Evolutionary conservation across 139 green algal genomes (phyloP).

Genomic region (Spirogloea muscicola): DNA sequence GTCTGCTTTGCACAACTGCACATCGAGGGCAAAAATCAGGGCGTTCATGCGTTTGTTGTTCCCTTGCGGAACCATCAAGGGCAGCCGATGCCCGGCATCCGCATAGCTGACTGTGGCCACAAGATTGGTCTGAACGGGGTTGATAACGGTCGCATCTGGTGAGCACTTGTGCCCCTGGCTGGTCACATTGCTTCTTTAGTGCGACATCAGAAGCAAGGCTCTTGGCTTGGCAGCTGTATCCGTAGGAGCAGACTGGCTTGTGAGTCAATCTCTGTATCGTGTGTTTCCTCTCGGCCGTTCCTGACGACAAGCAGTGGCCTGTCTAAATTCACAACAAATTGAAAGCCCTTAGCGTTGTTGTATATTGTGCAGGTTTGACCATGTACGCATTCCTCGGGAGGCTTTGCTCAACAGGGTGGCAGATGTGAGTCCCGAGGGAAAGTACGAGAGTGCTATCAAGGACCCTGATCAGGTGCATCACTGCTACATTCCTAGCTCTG

Average conservation of each 20-base stretch:
- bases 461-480: conserved; percentile 34
- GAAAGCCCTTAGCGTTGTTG: too few species aligned
- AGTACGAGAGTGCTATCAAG: conserved; percentile 24
- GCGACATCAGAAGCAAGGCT: too few species aligned
- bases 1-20: conserved; percentile 81
- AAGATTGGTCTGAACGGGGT: conserved; percentile 82
- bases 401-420: conserved; percentile 68
- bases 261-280: too few species aligned
- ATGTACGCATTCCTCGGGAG: conserved; percentile 66
- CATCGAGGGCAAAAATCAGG: conserved; percentile 67
- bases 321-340: too few species aligned
- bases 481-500: too few species aligned
- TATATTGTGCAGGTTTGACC: conserved; percentile 75
- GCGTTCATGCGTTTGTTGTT: conserved; percentile 86
- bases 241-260: too few species aligned
- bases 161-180: too few species aligned
- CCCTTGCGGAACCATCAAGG: conserved; percentile 72
- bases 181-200: too few species aligned
- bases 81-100: conserved; percentile 57
- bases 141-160: conserved; percentile 72
- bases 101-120: conserved; percentile 67
- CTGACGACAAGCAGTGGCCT: too few species aligned
- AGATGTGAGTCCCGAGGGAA: conserved; percentile 49
- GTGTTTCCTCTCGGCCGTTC: too few species aligned
- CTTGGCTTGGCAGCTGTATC: too few species aligned